Evolutionary conservation across 257 asterid genomes (phyloP).

Genomic region (Prunella vulgaris): DNA sequence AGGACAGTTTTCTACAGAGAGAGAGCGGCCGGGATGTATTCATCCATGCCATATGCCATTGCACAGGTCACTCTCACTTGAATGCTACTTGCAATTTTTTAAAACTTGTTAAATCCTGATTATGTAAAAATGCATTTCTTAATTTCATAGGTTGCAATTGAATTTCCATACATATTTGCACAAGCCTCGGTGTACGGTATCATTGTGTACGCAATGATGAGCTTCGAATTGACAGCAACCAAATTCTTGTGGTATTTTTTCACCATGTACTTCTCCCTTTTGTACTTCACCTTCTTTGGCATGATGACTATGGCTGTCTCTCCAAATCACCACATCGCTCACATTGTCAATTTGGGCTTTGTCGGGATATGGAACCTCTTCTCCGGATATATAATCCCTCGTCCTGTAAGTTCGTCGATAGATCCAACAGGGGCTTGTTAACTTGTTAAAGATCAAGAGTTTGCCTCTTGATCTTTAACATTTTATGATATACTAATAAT

Average conservation of each 20-base stretch:
- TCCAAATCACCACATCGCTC: conserved; percentile 45
- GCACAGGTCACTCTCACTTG: conserved; percentile 43
- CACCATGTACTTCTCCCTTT: conserved; percentile 37
- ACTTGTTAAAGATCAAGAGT: no score
- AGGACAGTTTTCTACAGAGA: conserved; percentile 52
- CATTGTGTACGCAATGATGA: conserved; percentile 43
- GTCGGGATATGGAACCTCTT: conserved; percentile 43
- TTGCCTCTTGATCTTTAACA: background rate
- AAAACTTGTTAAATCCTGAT: no score
- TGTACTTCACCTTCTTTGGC: conserved; percentile 51
- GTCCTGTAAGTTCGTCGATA: conserved; percentile 35
- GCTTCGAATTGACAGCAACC: conserved; percentile 39
- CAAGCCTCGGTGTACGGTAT: conserved; percentile 32
- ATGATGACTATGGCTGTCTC: conserved; percentile 49
- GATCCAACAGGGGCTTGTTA: no score
- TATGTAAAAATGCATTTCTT: no score
- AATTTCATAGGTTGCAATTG: conserved; percentile 34
- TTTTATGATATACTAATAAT: no score
- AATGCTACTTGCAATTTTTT: no score
- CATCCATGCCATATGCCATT: conserved; percentile 51
- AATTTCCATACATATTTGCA: conserved; percentile 41
- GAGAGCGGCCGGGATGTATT: conserved; percentile 60
- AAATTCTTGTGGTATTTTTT: conserved; percentile 44
- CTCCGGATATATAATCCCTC: conserved; percentile 45
- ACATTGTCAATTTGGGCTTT: conserved; percentile 26